Conservation (phyloP, 2,329 filamentous ascomycete species). For the Alternaria novae-zelandiae region DNA sequence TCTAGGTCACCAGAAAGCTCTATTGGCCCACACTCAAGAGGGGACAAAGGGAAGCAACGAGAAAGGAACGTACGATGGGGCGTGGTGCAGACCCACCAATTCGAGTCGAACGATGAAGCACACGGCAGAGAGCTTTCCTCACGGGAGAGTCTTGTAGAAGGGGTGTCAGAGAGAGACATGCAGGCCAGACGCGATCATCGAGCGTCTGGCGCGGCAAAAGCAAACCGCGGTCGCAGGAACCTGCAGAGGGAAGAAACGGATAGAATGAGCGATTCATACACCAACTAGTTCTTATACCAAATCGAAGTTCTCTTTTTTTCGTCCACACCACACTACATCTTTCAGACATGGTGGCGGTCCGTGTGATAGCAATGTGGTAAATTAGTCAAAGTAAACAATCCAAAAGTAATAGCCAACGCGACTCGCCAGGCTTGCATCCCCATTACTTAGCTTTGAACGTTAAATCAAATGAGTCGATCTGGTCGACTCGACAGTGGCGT, state of each 20-base stretch:
- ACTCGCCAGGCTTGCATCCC: neutral
- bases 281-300: neutral
- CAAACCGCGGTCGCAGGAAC: neutral
- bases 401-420: neutral
- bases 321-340: neutral
- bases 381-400: neutral
- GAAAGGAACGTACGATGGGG: conserved; percentile 10
- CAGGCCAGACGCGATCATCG: neutral
- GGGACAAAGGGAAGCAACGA: neutral
- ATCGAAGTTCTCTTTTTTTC: neutral
- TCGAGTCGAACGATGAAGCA: neutral
- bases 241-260: neutral
- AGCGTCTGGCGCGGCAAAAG: neutral
- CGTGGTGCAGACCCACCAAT: conserved; percentile 1
- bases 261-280: neutral
- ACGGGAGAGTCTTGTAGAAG: neutral
- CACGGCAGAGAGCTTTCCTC: neutral
- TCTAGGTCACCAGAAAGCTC: neutral
- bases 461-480: neutral
- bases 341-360: neutral
- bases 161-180: neutral
- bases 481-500: neutral
- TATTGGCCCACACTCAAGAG: neutral
- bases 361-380: neutral
- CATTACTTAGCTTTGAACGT: neutral